phyloP scores from a whole-genome alignment of 1,139 yeast species.

The Yamadazyma oceani region DNA sequence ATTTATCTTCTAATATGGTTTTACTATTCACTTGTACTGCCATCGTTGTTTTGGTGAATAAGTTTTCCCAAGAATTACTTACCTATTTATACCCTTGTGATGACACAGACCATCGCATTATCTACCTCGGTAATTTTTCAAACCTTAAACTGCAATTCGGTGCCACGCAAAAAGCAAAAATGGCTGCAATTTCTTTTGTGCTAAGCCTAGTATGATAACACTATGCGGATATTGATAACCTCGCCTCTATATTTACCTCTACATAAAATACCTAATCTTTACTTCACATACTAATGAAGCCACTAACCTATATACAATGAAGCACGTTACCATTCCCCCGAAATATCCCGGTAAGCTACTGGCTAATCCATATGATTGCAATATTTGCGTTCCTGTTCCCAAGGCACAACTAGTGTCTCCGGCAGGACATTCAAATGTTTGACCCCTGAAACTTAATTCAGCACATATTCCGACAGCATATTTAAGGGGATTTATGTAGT shows the following conservation, averaged over 20 bases:
- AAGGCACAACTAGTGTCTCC: conserved; percentile 26
- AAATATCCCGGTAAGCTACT: conserved; percentile 30
- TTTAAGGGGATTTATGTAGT: conserved; percentile 72
- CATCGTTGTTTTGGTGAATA: conserved; percentile 6
- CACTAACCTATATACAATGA: conserved; percentile 34
- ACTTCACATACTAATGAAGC: conserved; percentile 27
- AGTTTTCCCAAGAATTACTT: too few relatives aligned
- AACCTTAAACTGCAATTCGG: too few relatives aligned
- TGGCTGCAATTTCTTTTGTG: too few relatives aligned
- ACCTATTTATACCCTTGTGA: neutral
- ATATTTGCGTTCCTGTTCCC: conserved; percentile 35
- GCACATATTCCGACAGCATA: conserved; percentile 60
- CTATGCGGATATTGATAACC: too few relatives aligned
- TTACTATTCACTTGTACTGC: conserved; percentile 9
- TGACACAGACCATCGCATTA: too few relatives aligned
- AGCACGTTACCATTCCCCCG: conserved; percentile 39
- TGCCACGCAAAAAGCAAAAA: too few relatives aligned
- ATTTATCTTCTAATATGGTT: conserved; percentile 11
- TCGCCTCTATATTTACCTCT: neutral
- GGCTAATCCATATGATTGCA: conserved; percentile 33
- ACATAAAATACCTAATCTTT: conserved; percentile 24
- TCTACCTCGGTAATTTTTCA: too few relatives aligned
- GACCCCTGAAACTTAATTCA: conserved; percentile 35
- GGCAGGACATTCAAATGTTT: conserved; percentile 32
- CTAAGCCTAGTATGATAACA: too few relatives aligned